Conservation (phyloP, 768 basidiomycete species). For the Neoboletus brunneissimus region DNA sequence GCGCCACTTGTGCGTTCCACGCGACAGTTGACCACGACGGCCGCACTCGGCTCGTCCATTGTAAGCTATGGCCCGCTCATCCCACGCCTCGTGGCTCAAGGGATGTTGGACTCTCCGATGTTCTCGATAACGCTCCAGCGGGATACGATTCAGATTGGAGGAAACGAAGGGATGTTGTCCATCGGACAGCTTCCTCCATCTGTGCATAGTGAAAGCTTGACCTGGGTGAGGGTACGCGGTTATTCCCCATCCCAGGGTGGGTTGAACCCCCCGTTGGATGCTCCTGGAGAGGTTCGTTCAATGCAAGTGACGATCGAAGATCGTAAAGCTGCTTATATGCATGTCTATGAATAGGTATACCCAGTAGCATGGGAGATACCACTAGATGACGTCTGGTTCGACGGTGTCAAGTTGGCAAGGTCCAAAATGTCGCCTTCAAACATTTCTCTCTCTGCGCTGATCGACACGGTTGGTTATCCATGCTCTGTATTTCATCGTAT, state of each 20-base stretch:
- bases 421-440: slow-evolving; percentile 48
- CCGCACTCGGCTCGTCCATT: slow-evolving; percentile 42
- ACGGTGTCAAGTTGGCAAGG: slow-evolving; percentile 56
- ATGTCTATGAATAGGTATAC: slow-evolving; percentile 40
- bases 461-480: slow-evolving; percentile 57
- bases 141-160: slow-evolving; percentile 63
- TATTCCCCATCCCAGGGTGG: slow-evolving; percentile 56
- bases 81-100: slow-evolving; percentile 42
- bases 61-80: slow-evolving; percentile 43
- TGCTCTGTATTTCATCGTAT: neutral
- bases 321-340: slow-evolving; percentile 1
- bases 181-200: slow-evolving; percentile 62
- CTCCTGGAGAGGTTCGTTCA: slow-evolving; percentile 55
- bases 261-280: slow-evolving; percentile 50
- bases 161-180: slow-evolving; percentile 62
- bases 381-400: slow-evolving; percentile 69
- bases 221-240: slow-evolving; percentile 61
- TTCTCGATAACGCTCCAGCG: slow-evolving; percentile 66
- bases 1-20: slow-evolving; percentile 3
- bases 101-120: slow-evolving; percentile 41
- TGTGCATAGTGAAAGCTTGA: slow-evolving; percentile 47
- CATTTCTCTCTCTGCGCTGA: slow-evolving; percentile 58
- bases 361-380: slow-evolving; percentile 71
- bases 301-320: neutral
- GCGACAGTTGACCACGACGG: slow-evolving; percentile 11